A percentile compares a stretch with the other conserved stretches of the same genome.
Evolutionary conservation across 2,329 filamentous ascomycete genomes (phyloP).

Genomic region (Phyllosticta paracitricarpa): DNA sequence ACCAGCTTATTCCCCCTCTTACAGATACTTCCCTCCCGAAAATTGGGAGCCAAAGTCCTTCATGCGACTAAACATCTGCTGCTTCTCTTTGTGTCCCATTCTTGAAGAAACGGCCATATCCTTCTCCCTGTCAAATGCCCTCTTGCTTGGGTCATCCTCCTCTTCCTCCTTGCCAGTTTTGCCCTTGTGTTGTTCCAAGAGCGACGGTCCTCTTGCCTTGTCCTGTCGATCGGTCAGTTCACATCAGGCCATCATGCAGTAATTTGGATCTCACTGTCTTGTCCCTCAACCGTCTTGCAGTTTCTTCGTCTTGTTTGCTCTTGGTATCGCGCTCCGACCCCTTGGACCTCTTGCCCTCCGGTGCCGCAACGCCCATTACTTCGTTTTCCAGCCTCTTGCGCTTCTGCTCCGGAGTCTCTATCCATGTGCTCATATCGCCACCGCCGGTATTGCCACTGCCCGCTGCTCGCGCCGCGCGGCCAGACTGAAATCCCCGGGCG

Average conservation of each 20-base stretch:
- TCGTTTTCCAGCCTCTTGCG: constrained; percentile 69
- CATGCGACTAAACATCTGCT: constrained; percentile 69
- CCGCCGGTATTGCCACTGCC: constrained; percentile 16
- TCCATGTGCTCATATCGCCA: constrained; percentile 61
- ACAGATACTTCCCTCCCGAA: constrained; percentile 58
- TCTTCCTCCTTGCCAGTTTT: constrained; percentile 52
- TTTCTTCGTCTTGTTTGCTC: constrained; percentile 34
- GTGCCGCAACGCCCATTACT: constrained; percentile 59
- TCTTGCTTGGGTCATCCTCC: constrained; percentile 76
- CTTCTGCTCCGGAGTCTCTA: constrained; percentile 84
- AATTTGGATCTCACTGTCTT: constrained; percentile 31
- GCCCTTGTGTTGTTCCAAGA: constrained; percentile 39
- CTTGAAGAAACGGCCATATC: constrained; percentile 73
- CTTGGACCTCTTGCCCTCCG: constrained; percentile 12
- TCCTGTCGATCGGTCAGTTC: constrained; percentile 32
- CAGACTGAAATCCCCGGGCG: constrained; percentile 71
- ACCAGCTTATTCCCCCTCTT: background rate
- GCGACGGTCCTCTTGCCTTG: constrained; percentile 31
- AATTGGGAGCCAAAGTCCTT: constrained; percentile 76
- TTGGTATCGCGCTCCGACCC: constrained; percentile 17
- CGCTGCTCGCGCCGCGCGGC: constrained; percentile 45
- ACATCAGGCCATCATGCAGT: background rate
- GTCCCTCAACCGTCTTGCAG: constrained; percentile 43
- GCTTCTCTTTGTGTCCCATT: constrained; percentile 62
- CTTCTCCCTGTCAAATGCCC: constrained; percentile 85